These are phyloP conservation scores for Chrysanthemum makinoi DNA, from an alignment of 129 eudicot species.

Conservation along the genomic window DNA sequence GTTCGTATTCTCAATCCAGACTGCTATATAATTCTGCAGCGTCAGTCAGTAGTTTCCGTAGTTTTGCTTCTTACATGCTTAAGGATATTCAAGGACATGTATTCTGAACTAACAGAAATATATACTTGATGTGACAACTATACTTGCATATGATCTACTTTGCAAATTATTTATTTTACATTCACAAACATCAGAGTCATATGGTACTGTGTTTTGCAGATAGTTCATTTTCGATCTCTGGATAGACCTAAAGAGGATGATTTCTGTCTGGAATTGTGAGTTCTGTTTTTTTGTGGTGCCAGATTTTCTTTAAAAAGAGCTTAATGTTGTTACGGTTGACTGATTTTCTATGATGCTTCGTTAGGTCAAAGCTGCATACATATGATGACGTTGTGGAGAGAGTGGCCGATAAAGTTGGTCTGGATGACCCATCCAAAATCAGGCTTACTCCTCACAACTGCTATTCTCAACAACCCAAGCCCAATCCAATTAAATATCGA, in stretches of 20 bases:
- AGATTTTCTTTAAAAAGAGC: not conserved
- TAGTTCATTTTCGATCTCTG: slow-evolving; percentile 77
- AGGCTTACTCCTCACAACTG: slow-evolving; percentile 95
- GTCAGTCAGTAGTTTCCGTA: not conserved
- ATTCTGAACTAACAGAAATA: not conserved
- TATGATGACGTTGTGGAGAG: slow-evolving; percentile 93
- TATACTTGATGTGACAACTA: too few relatives aligned
- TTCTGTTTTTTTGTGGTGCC: slow-evolving; percentile 6
- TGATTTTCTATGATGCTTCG: slow-evolving; percentile 14
- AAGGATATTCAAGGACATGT: not conserved
- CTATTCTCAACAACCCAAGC: slow-evolving; percentile 95
- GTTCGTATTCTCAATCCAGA: slow-evolving; percentile 23
- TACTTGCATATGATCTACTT: too few relatives aligned
- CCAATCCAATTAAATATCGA: slow-evolving; percentile 74
- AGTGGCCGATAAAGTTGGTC: slow-evolving; percentile 62
- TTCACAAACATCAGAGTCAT: not conserved
- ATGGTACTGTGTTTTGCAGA: slow-evolving; percentile 40
- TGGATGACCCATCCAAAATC: slow-evolving; percentile 86
- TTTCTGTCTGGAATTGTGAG: slow-evolving; percentile 88
- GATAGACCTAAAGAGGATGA: slow-evolving; percentile 94
- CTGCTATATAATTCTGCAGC: not conserved
- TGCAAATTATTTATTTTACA: too few relatives aligned
- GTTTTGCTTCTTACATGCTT: not conserved
- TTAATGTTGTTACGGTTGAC: slow-evolving; percentile 9
- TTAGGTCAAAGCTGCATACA: slow-evolving; percentile 71